Percentiles rank a stretch among this genome's conserved stretches.
Evolutionary conservation across 202 grass and related monocot species (phyloP).

Genomic region (Dendrocalamus latiflorus): DNA sequence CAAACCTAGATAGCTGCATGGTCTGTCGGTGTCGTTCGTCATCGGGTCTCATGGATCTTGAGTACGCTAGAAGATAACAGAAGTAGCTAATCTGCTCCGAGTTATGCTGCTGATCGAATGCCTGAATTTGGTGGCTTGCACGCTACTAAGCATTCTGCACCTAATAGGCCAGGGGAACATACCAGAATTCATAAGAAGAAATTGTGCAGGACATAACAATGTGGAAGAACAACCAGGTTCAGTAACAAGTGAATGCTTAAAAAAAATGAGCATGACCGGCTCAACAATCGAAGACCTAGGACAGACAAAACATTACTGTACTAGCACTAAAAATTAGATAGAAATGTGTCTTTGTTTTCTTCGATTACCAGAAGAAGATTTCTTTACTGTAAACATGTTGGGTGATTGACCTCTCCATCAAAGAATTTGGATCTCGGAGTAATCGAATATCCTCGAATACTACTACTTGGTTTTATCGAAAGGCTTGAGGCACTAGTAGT

Average conservation of each 20-base stretch:
- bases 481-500: background rate
- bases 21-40: background rate
- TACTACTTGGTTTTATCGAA: background rate
- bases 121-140: background rate
- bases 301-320: background rate
- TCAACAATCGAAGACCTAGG: background rate
- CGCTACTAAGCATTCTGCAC: background rate
- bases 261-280: background rate
- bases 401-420: background rate
- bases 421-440: background rate
- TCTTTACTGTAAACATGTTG: background rate
- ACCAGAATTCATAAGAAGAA: background rate
- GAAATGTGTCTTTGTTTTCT: background rate
- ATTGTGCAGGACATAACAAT: background rate
- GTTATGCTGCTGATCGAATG: conserved; percentile 6
- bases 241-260: background rate
- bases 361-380: background rate
- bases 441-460: background rate
- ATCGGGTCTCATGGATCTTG: background rate
- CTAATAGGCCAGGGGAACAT: background rate
- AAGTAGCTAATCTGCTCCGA: background rate
- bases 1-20: background rate
- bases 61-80: conserved; percentile 1
- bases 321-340: background rate
- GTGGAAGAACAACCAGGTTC: background rate